Evolutionary conservation across 75 land plant species (phyloP), one percentile per base, ranked within the genome.

Genomic region (Gnetum montanum): DNA sequence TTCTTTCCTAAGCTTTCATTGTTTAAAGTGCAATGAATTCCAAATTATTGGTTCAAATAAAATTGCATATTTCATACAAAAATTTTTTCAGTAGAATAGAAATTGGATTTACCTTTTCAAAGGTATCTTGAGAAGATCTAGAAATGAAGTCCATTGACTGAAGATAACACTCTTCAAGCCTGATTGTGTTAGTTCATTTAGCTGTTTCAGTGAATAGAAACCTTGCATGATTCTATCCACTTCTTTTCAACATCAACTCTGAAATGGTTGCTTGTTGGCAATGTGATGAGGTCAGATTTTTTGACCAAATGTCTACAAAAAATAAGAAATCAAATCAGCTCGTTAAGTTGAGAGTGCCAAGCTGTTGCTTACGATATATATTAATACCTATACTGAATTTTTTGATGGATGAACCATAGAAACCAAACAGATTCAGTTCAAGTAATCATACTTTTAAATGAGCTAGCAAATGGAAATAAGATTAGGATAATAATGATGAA

Each of bases 141-240:
- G 46, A 40, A 90, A 90, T 8, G 86, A 54, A 33, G 96, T 90
- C 96, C 96, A 86, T 48, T 90, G 96, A 56, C 96, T 85, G 43
- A 85, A 90, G 38, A 90, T 68, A 35, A 86, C 75, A 69, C 84
- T 85, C 65, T 85, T 90, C 34, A 67, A 53, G 1, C 73, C 68
- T 2, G 63, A 57, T 22, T 4, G 16, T 5, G 62, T 43, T 11
- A 79, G 54, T 0, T 19, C 46, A 25, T 82, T 75, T 35, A 90
- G 61, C 43, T 72, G 68, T 0, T 68, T 36, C 85, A 41, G 10
- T 85, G 87, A 40, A 71, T 70, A 3, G 70, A 56, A 8, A 86
- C 70, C 53, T 90, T 90, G 2, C 75, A 79, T 19, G 90, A 79
- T 18, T 82, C 90, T 43, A 66, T 82, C 91, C 91, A 90, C 43